Evolutionary conservation across 2,329 filamentous ascomycete genomes (phyloP), one percentile per base, ranked within the genome.

Genomic region (Aspergillus fumigatus): DNA sequence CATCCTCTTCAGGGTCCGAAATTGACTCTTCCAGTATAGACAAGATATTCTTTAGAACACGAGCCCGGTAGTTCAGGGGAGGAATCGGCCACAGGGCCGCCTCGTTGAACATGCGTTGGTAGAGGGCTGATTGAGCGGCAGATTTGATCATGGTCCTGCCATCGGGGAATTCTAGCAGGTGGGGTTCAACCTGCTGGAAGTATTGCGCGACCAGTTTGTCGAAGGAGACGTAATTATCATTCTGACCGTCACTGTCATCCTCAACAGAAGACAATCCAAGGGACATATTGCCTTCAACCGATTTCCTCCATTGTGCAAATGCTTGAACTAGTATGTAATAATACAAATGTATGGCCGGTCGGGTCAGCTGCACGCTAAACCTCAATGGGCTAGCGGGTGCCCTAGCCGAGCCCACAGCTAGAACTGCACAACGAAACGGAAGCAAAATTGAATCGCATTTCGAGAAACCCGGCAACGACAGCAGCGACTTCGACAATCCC

Each of bases 1-100:
- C 92, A 87, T 96, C 85, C 80, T 90, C 81, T 65, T 96, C 89
- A 73, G 91, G 92, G 71, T 96, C 86, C 56, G 84, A 80, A 50
- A 96, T 90, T 35, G 88, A 84, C 29, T 80, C 76, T 72, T 96
- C 90, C 52, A 96, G 86, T 55, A 79, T 83, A 7, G 79, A 75
- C 11, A 91, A 77, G 35, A 97, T 79, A 60, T 84, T 78, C 70
- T 96, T 96, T 52, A 97, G 74, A 1, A 90, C 82, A 57, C 85
- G 82, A 17, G 88, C 73, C 62, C 86, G 85, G 69, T 96, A 96
- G 52, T 86, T 78, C 21, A 80, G 76, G 7, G 89, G 88, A 19
- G 89, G 88, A 7, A 83, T 76, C 65, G 83, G 81, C 51, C 77
- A 72, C 50, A 85, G 68, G 1, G 74, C 77, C 45, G 80, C 76